phyloP scores from a whole-genome alignment of 1,284 basidiomycete species.

The Malassezia furfur region DNA sequence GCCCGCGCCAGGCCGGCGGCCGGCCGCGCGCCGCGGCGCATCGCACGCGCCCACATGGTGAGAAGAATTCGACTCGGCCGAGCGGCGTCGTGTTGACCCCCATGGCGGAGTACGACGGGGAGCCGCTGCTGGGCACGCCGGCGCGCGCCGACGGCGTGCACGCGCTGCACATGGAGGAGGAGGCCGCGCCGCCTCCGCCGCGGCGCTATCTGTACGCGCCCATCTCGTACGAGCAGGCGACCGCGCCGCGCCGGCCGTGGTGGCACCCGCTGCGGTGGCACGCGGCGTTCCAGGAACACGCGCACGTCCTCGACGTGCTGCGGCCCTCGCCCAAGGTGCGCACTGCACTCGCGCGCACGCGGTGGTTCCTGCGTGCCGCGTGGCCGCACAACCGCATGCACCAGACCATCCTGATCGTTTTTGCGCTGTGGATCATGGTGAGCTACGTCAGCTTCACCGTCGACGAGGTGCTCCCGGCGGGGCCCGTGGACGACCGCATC shows the following conservation, averaged over 20 bases:
- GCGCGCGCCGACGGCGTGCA: background rate
- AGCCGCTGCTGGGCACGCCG: constrained; percentile 6
- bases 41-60: background rate
- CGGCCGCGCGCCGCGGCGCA: background rate
- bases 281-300: background rate
- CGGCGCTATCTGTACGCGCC: constrained; percentile 17
- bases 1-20: background rate
- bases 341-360: background rate
- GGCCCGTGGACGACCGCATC: background rate
- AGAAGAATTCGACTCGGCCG: background rate
- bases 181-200: background rate
- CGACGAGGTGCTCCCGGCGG: background rate
- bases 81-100: background rate
- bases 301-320: constrained; percentile 12
- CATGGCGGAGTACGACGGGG: constrained; percentile 5
- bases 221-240: constrained; percentile 17
- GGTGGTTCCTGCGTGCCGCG: background rate
- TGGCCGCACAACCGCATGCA: constrained; percentile 19
- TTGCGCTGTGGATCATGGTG: constrained; percentile 11
- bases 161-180: constrained; percentile 7
- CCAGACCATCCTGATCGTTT: constrained; percentile 12
- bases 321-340: constrained; percentile 1
- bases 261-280: constrained; percentile 14
- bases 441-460: constrained; percentile 12
- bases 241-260: constrained; percentile 3